These are phyloP conservation scores for Licmophora abbreviata DNA, from an alignment of 108 stramenopile species.

Conservation along the genomic window DNA sequence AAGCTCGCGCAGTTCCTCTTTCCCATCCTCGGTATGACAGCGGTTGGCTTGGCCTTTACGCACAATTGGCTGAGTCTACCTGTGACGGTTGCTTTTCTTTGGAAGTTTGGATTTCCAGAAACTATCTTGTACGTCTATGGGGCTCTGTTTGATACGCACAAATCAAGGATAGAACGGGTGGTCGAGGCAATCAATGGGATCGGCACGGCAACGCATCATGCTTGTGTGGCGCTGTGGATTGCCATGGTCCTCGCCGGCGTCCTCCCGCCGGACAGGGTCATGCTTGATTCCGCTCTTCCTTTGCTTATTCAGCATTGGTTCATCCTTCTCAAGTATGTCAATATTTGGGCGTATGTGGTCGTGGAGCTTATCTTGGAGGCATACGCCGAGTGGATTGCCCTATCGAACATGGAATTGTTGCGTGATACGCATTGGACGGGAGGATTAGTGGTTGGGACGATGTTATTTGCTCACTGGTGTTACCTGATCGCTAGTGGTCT, in stretches of 20 bases:
- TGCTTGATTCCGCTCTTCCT: neutral
- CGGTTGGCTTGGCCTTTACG: conserved; percentile 4
- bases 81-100: conserved; percentile 4
- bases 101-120: conserved; percentile 14
- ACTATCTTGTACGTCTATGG: neutral
- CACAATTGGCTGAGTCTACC: conserved; percentile 7
- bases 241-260: neutral
- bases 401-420: neutral
- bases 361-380: neutral
- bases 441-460: neutral
- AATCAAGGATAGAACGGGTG: neutral
- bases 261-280: neutral
- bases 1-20: conserved; percentile 11
- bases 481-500: neutral
- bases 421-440: neutral
- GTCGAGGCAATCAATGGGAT: neutral
- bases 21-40: conserved; percentile 4
- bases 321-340: neutral
- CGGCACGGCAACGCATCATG: neutral
- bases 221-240: neutral
- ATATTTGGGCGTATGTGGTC: neutral
- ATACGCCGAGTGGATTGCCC: neutral
- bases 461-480: conserved; percentile 1
- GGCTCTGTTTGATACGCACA: conserved; percentile 1
- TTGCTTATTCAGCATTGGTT: conserved; percentile 1